phyloP scores from a whole-genome alignment of 2,329 filamentous ascomycete genomes.

The Teratosphaeria viscida region DNA sequence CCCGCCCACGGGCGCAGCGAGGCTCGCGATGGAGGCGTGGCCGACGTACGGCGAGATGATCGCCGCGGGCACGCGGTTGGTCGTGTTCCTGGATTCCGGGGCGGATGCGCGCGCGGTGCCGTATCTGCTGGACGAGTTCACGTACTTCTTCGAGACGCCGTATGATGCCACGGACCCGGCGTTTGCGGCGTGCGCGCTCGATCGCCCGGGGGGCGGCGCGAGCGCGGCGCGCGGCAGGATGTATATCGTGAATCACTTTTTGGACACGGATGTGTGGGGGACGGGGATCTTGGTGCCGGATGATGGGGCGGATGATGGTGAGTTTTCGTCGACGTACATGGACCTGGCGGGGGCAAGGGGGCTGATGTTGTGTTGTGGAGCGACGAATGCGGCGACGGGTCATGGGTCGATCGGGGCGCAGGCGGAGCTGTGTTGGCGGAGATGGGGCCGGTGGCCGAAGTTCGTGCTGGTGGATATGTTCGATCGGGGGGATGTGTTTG shows the following conservation, averaged over 20 bases:
- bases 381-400: constrained; percentile 35
- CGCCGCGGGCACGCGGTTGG: constrained; percentile 51
- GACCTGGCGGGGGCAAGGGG: too few species aligned
- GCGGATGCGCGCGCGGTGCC: constrained; percentile 67
- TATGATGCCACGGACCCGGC: constrained; percentile 28
- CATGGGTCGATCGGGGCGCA: constrained; percentile 37
- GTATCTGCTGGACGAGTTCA: constrained; percentile 65
- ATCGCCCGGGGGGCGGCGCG: constrained; percentile 31
- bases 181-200: constrained; percentile 34
- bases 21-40: constrained; percentile 52
- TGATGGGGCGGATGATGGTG: constrained; percentile 21
- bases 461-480: constrained; percentile 35
- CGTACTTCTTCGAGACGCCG: constrained; percentile 38
- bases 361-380: constrained; percentile 1
- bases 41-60: constrained; percentile 75
- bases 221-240: constrained; percentile 28
- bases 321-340: too few species aligned
- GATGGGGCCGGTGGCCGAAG: constrained; percentile 32
- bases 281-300: constrained; percentile 34
- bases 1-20: constrained; percentile 17
- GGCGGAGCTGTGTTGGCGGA: constrained; percentile 27
- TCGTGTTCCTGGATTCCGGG: constrained; percentile 74
- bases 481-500: constrained; percentile 33
- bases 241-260: constrained; percentile 41
- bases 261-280: constrained; percentile 30